A percentile compares a stretch with the other conserved stretches of the same genome.
Conservation (phyloP, 225 moss, liverwort and hornwort species). For the Pseudoscleropodium purum region DNA sequence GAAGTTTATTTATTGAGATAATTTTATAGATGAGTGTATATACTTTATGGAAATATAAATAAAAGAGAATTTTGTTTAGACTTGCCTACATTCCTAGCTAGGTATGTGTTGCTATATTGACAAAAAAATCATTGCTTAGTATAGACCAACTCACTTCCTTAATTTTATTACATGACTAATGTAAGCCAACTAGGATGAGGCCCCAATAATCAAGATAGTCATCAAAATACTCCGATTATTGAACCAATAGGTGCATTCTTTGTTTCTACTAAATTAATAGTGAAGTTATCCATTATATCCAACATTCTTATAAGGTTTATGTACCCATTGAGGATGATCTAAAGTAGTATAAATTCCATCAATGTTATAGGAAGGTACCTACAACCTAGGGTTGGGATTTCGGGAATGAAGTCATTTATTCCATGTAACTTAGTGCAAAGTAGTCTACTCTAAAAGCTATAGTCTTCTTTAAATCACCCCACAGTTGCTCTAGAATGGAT, state of each 20-base stretch:
- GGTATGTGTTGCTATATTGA: fast-evolving
- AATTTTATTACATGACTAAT: not conserved
- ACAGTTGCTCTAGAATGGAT: too few species aligned
- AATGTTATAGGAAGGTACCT: not conserved
- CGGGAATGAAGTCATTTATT: not conserved
- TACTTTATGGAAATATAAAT: not conserved
- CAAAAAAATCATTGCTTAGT: not conserved
- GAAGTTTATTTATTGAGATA: not conserved
- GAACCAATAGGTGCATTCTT: not conserved
- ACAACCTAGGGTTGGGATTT: not conserved
- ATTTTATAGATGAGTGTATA: not conserved
- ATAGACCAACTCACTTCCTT: fast-evolving
- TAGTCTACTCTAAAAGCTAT: too few species aligned
- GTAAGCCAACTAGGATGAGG: fast-evolving
- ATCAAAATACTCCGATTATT: not conserved
- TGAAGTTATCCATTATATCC: not conserved
- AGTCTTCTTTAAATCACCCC: too few species aligned
- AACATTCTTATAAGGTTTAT: not conserved
- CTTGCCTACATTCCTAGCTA: fast-evolving
- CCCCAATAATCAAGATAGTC: not conserved
- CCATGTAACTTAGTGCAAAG: too few species aligned
- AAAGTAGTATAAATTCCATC: not conserved
- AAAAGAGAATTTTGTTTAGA: not conserved
- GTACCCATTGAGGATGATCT: not conserved
- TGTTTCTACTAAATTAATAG: not conserved